Conservation (phyloP, 805 yeast genomes). For the Jamesozyma piceae region DNA sequence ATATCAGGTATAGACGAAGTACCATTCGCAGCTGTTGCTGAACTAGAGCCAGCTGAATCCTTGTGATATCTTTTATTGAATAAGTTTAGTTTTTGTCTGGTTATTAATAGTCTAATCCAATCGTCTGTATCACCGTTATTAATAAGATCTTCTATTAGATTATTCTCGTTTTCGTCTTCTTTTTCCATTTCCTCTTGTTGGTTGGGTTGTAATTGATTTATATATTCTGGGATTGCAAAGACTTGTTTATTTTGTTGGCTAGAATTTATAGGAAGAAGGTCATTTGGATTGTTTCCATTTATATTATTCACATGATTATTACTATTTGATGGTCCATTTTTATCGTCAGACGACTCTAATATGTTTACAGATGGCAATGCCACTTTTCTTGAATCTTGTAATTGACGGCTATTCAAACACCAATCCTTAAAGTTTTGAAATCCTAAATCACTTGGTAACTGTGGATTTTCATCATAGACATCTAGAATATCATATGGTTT, state of each 20-base stretch:
- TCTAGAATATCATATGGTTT: conserved; percentile 50
- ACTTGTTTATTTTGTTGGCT: conserved; percentile 1
- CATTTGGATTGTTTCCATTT: background rate
- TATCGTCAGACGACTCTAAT: background rate
- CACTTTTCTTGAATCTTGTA: conserved; percentile 35
- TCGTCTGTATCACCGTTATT: conserved; percentile 30
- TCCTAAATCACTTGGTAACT: conserved; percentile 38
- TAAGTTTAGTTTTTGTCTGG: conserved; percentile 22
- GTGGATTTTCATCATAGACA: conserved; percentile 39
- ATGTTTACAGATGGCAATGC: conserved; percentile 25
- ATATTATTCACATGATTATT: background rate
- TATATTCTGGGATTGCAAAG: conserved; percentile 23
- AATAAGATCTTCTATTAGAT: conserved; percentile 23
- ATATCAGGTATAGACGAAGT: conserved; percentile 10
- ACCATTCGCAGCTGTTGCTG: background rate
- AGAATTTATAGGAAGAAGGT: conserved; percentile 1
- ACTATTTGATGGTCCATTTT: background rate
- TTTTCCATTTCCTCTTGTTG: conserved; percentile 12
- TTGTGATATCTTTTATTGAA: conserved; percentile 12
- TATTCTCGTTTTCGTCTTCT: conserved; percentile 14
- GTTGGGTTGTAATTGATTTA: conserved; percentile 19
- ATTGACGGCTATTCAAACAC: conserved; percentile 38
- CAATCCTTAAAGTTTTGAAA: conserved; percentile 46
- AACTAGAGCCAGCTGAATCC: background rate
- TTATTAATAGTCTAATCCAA: conserved; percentile 30